Evolutionary conservation across 495 filamentous ascomycete genomes (phyloP).

Genomic region (Halenospora varia): DNA sequence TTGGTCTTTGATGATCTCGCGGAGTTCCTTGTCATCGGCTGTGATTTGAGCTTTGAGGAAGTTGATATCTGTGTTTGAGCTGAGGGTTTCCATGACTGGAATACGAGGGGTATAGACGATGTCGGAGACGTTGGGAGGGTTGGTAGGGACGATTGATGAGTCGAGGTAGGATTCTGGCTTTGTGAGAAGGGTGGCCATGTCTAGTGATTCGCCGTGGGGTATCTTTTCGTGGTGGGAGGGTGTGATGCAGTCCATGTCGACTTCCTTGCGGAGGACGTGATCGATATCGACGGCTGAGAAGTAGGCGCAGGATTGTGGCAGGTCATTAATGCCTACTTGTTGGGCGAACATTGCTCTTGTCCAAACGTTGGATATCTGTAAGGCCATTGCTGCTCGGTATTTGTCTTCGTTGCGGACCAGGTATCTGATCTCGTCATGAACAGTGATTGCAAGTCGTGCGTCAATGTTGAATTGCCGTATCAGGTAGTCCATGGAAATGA

Average conservation of each 20-base stretch:
- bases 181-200: constrained; percentile 69
- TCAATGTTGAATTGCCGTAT: constrained; percentile 78
- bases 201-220: constrained; percentile 77
- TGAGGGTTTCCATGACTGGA: constrained; percentile 65
- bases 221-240: constrained; percentile 79
- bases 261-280: constrained; percentile 89
- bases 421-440: constrained; percentile 97
- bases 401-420: constrained; percentile 81
- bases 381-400: constrained; percentile 82
- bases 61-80: constrained; percentile 34
- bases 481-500: constrained; percentile 93
- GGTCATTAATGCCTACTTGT: constrained; percentile 92
- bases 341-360: constrained; percentile 95
- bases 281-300: constrained; percentile 97
- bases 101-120: constrained; percentile 65
- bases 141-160: constrained; percentile 47
- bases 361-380: constrained; percentile 95
- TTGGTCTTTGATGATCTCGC: constrained; percentile 63
- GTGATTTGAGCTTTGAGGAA: constrained; percentile 85
- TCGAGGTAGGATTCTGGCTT: constrained; percentile 64
- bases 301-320: constrained; percentile 90
- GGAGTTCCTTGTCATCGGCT: constrained; percentile 67
- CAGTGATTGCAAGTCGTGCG: constrained; percentile 85
- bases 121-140: constrained; percentile 47
- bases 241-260: constrained; percentile 95